Evolutionary conservation across 192 early-diverging fungal genomes (phyloP).

Genomic region (Coemansia asiatica): DNA sequence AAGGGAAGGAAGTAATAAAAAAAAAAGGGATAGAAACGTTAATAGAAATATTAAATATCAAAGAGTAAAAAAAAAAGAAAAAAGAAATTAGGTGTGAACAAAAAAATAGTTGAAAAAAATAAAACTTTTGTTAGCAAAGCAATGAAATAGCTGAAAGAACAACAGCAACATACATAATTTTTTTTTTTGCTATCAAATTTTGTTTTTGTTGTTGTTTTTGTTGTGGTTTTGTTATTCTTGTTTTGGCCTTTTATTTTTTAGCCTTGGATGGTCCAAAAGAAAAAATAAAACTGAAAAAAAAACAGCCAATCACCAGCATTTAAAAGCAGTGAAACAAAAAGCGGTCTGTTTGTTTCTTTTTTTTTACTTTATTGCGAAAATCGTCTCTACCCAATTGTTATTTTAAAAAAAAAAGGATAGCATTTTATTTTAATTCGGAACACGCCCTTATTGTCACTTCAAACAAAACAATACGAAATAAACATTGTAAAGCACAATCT

Average conservation of each 20-base stretch:
- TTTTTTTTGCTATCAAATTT: not conserved
- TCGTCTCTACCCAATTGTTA: too few relatives aligned
- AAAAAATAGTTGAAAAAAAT: not conserved
- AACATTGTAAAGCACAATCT: too few relatives aligned
- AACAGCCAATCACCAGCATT: not conserved
- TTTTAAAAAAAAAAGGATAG: too few relatives aligned
- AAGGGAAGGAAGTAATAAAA: not conserved
- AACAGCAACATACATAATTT: too few relatives aligned
- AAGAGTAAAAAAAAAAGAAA: not conserved
- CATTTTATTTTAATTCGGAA: too few relatives aligned
- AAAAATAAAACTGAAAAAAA: not conserved
- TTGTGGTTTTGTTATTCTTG: not conserved
- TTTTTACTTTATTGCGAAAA: not conserved
- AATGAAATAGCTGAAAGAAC: too few relatives aligned
- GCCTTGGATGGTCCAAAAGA: not conserved
- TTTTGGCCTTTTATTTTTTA: not conserved
- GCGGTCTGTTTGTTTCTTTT: not conserved
- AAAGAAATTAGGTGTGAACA: not conserved
- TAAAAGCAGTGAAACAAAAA: not conserved
- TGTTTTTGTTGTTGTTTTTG: not conserved
- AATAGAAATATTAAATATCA: not conserved
- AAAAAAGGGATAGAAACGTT: not conserved
- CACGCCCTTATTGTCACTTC: too few relatives aligned
- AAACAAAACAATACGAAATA: too few relatives aligned
- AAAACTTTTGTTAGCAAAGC: not conserved